Evolutionary conservation across 495 filamentous ascomycete species (phyloP).

Genomic region (Penicillium pulvis): DNA sequence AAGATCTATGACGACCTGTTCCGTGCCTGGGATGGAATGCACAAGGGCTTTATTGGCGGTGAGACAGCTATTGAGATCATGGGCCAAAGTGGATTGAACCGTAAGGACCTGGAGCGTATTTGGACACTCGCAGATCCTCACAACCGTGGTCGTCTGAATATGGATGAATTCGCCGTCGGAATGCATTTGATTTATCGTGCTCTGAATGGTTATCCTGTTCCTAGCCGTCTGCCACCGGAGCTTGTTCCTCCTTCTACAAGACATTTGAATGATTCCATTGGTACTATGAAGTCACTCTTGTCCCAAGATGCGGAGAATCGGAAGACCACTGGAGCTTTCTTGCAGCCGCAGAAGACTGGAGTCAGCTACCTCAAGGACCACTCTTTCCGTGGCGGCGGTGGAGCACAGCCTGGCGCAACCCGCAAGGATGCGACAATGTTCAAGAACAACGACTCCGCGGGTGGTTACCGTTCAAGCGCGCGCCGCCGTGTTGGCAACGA

Average conservation of each 20-base stretch:
- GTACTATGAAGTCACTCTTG: slow-evolving; percentile 89
- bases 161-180: slow-evolving; percentile 97
- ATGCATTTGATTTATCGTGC: slow-evolving; percentile 99
- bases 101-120: slow-evolving; percentile 83
- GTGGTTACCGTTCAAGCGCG: slow-evolving; percentile 92
- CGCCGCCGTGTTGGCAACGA: slow-evolving; percentile 78
- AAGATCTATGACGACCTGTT: slow-evolving; percentile 95
- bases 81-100: slow-evolving; percentile 90
- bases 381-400: slow-evolving; percentile 71
- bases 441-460: slow-evolving; percentile 85
- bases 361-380: slow-evolving; percentile 96
- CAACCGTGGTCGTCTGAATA: slow-evolving; percentile 90
- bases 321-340: slow-evolving; percentile 79
- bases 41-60: slow-evolving; percentile 90
- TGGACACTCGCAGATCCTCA: slow-evolving; percentile 95
- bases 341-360: slow-evolving; percentile 94
- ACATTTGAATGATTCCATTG: slow-evolving; percentile 88
- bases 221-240: slow-evolving; percentile 88
- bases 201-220: slow-evolving; percentile 92
- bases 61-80: slow-evolving; percentile 97
- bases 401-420: slow-evolving; percentile 38
- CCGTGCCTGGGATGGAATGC: slow-evolving; percentile 93
- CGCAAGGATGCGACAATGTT: slow-evolving; percentile 97
- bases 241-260: slow-evolving; percentile 95
- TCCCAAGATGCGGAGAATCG: slow-evolving; percentile 83